Base-by-base conservation (phyloP, 2,329 filamentous ascomycete species). In the Whalleya microplaca region DNA sequence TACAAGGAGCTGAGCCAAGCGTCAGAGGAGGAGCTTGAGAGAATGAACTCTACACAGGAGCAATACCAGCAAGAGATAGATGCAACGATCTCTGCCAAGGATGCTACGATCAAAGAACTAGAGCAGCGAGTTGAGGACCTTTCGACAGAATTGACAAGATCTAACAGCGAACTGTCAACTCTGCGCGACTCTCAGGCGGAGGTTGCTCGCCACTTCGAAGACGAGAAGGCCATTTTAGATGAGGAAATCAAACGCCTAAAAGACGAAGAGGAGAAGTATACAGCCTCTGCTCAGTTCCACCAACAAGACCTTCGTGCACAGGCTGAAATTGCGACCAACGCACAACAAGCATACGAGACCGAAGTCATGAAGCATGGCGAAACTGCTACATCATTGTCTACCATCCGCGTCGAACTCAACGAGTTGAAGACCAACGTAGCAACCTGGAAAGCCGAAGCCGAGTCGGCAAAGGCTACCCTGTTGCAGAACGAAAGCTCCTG, bases 291-390 rank as follows among this genome's bases (percentile, higher is more conserved):
- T 29, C 87, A 91, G 63, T 92, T 90, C 70, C 90, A 96, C 70
- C 91, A 96, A 70, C 90, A 96, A 66, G 93, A 98, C 67, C 84
- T 98, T 42, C 93, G 95, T 59, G 88, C 91, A 0, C 95, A 99
- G 73, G 93, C 94, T 23, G 90, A 96, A 44, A 98, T 99, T 68
- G 92, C 95, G 2, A 88, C 92, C 51, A 90, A 92, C 72, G 92
- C 95, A 2, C 95, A 99, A 71, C 89, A 96, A 70, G 93, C 95
- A 65, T 99, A 99, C 70, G 96, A 99, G 73, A 88, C 88, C 61
- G 95, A 99, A 72, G 82, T 99, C 10, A 84, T 96, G 67, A 97
- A 95, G 77, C 95, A 99, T 74, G 94, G 93, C 1, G 92, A 97
- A 64, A 95, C 94, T n/a, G 91, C 94, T 12, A 93, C 92, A 74